Evolutionary conservation across 495 filamentous ascomycete genomes (phyloP).

Genomic region (Penicilliopsis zonata): DNA sequence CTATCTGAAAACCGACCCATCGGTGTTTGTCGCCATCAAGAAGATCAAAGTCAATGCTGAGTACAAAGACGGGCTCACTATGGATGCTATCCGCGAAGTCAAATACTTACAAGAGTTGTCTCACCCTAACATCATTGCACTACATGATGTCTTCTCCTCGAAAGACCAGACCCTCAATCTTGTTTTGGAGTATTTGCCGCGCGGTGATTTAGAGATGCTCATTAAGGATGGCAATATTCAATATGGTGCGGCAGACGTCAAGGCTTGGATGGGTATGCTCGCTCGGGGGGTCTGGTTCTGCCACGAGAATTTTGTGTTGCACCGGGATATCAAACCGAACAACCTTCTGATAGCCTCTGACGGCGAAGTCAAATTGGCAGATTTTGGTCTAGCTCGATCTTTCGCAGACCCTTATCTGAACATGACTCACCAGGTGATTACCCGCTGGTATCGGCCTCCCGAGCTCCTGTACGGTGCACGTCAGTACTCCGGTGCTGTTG

Average conservation of each 20-base stretch:
- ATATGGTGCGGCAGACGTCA: constrained; percentile 76
- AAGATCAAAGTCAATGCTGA: constrained; percentile 94
- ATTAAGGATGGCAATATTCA: constrained; percentile 73
- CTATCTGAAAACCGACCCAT: constrained; percentile 56
- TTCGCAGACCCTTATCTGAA: constrained; percentile 77
- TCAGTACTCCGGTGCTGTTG: constrained; percentile 82
- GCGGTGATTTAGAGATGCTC: constrained; percentile 85
- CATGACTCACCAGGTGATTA: constrained; percentile 95
- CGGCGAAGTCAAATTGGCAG: constrained; percentile 87
- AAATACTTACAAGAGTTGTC: constrained; percentile 90
- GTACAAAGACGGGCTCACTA: constrained; percentile 71
- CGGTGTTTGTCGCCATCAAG: constrained; percentile 78
- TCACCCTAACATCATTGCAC: constrained; percentile 88
- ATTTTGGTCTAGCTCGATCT: constrained; percentile 87
- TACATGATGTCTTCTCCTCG: constrained; percentile 83
- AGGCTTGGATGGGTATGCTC: constrained; percentile 98
- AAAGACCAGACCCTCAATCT: constrained; percentile 91
- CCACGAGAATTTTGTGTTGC: constrained; percentile 86
- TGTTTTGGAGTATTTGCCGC: constrained; percentile 84
- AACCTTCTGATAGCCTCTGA: constrained; percentile 89
- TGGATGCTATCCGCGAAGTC: constrained; percentile 91
- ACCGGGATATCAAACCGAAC: constrained; percentile 99
- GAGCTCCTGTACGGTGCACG: constrained; percentile 84
- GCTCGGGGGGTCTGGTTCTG: constrained; percentile 91
- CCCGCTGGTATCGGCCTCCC: constrained; percentile 90